Evolutionary conservation across 768 basidiomycete species (phyloP).

Genomic region (Pholiota molesta): DNA sequence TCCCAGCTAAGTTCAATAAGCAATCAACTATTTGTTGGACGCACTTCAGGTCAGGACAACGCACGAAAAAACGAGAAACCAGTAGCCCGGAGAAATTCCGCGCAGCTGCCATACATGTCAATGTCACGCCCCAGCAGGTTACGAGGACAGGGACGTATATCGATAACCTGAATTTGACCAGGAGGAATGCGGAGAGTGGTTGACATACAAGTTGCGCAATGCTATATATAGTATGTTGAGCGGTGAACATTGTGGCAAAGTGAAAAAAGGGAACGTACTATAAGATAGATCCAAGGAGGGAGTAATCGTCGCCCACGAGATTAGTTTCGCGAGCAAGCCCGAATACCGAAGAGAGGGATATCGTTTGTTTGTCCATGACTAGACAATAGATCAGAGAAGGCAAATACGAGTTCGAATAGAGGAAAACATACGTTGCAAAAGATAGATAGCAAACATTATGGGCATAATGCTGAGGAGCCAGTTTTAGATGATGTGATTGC

Average conservation of each 20-base stretch:
- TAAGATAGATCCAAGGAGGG: constrained; percentile 34
- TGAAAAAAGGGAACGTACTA: constrained; percentile 21
- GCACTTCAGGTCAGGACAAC: constrained; percentile 5
- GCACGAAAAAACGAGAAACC: constrained; percentile 34
- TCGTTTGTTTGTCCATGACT: constrained; percentile 39
- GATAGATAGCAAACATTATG: constrained; percentile 33
- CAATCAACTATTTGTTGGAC: background rate
- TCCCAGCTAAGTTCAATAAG: constrained; percentile 29
- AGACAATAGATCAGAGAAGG: background rate
- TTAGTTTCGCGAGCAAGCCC: constrained; percentile 31
- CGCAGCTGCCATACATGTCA: constrained; percentile 34
- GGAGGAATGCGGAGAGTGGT: constrained; percentile 34
- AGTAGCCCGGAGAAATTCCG: constrained; percentile 32
- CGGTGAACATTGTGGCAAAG: background rate
- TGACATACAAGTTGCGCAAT: constrained; percentile 36
- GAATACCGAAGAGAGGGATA: constrained; percentile 36
- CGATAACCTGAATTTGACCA: constrained; percentile 35
- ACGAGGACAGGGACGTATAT: constrained; percentile 34
- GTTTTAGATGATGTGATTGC: background rate
- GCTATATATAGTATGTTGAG: constrained; percentile 14
- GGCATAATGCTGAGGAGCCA: constrained; percentile 30
- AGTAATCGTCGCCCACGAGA: constrained; percentile 36
- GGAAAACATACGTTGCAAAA: constrained; percentile 28
- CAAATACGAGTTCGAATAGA: background rate
- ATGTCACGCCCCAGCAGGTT: constrained; percentile 35